A percentile compares a stretch with the other conserved stretches of the same genome.
Conservation (phyloP, 2,329 filamentous ascomycete species). For the Alternaria incomplexa region DNA sequence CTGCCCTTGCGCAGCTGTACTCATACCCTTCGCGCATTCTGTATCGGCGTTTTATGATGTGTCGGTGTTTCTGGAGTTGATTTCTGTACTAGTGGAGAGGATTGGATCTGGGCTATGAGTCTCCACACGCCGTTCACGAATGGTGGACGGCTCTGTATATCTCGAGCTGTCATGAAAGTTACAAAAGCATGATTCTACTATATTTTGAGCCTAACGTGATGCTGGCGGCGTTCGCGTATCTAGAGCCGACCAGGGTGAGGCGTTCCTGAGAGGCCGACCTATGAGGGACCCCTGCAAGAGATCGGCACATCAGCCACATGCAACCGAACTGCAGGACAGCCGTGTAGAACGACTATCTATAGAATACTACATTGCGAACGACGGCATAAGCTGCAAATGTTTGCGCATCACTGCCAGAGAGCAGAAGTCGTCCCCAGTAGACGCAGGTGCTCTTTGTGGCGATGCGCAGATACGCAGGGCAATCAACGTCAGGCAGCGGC, state of each 20-base stretch:
- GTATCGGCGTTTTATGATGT: conserved; percentile 28
- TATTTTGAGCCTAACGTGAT: not conserved
- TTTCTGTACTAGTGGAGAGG: conserved; percentile 13
- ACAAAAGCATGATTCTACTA: conserved; percentile 7
- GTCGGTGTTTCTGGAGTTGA: conserved; percentile 31
- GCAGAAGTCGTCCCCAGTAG: not conserved
- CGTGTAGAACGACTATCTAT: conserved; percentile 13
- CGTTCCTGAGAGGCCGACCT: conserved; percentile 22
- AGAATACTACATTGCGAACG: not conserved
- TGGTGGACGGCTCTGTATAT: conserved; percentile 11
- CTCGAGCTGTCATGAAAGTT: conserved; percentile 12
- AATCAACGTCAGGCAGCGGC: conserved; percentile 23
- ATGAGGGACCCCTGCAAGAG: conserved; percentile 15
- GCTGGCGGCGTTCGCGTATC: not conserved
- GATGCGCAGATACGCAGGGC: not conserved
- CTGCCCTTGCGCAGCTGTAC: conserved; percentile 16
- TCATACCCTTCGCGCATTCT: conserved; percentile 24
- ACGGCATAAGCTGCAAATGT: not conserved
- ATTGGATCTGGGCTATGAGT: conserved; percentile 7
- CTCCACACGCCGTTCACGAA: conserved; percentile 4
- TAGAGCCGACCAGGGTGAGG: not conserved
- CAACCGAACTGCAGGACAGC: conserved; percentile 12
- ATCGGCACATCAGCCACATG: conserved; percentile 25
- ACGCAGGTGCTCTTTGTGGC: not conserved
- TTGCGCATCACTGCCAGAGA: not conserved